A percentile compares a stretch with the other conserved stretches of the same genome.
These are phyloP conservation scores for Arachis stenosperma DNA, from an alignment of 306 rosid genomes.

Conservation along the genomic window DNA sequence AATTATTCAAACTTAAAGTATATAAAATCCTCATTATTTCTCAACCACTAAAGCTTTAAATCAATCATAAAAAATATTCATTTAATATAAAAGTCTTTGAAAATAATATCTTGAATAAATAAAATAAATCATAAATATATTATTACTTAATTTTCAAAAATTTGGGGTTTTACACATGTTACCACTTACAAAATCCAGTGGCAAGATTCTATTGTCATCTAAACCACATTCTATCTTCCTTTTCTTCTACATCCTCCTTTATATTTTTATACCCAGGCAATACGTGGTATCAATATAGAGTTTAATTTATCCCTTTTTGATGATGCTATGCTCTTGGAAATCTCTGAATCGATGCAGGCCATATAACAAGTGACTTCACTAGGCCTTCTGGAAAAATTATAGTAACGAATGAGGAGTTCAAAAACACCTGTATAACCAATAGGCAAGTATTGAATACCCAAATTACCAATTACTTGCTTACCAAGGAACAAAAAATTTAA, in stretches of 20 bases:
- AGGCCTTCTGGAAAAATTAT: constrained; percentile 22
- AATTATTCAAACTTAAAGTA: too few relatives aligned
- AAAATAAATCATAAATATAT: too few relatives aligned
- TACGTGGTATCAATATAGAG: constrained; percentile 21
- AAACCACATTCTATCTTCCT: constrained; percentile 33
- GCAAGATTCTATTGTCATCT: constrained; percentile 23
- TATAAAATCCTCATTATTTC: too few relatives aligned
- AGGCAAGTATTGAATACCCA: constrained; percentile 18
- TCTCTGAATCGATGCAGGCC: constrained; percentile 35
- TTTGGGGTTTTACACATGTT: neutral
- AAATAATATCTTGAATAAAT: too few relatives aligned
- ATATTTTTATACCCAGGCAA: constrained; percentile 30
- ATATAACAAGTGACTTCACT: constrained; percentile 18
- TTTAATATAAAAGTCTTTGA: too few relatives aligned
- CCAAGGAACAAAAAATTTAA: constrained; percentile 1
- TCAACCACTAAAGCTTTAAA: too few relatives aligned
- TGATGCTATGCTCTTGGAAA: constrained; percentile 25
- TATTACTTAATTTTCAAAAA: too few relatives aligned
- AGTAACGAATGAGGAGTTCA: neutral
- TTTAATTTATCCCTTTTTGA: constrained; percentile 2
- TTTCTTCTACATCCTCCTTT: constrained; percentile 32
- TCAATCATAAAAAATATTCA: too few relatives aligned
- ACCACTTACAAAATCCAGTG: constrained; percentile 36
- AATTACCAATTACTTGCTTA: constrained; percentile 15
- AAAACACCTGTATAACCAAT: constrained; percentile 32